Evolutionary conservation across 345 rosid genomes (phyloP).

Genomic region (Barbarea vulgaris): DNA sequence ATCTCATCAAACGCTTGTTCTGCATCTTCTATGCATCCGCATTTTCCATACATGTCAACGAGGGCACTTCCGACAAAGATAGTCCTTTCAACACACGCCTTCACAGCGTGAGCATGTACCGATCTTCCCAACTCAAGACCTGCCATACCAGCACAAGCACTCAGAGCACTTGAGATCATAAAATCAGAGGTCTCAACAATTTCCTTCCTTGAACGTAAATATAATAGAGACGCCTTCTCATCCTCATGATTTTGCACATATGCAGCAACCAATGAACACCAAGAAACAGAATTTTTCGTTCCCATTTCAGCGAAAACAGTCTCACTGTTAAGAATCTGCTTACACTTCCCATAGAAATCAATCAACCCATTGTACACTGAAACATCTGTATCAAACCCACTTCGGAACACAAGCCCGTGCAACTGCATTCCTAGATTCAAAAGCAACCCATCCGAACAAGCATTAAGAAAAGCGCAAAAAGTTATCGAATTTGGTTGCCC

Average conservation of each 20-base stretch:
- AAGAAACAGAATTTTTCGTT: conserved; percentile 74
- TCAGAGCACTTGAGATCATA: conserved; percentile 65
- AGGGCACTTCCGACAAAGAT: conserved; percentile 77
- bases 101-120: conserved; percentile 67
- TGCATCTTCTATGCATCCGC: conserved; percentile 69
- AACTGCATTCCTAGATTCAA: conserved; percentile 64
- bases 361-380: conserved; percentile 73
- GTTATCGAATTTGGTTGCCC: conserved; percentile 73
- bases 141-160: conserved; percentile 75
- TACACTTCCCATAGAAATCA: conserved; percentile 85
- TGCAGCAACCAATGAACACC: conserved; percentile 74
- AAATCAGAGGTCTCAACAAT: conserved; percentile 63
- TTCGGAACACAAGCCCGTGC: conserved; percentile 62
- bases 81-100: conserved; percentile 64
- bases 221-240: conserved; percentile 65
- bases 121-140: conserved; percentile 74
- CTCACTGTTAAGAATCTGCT: conserved; percentile 51
- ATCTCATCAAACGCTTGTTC: conserved; percentile 59
- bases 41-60: conserved; percentile 94
- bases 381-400: conserved; percentile 55
- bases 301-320: conserved; percentile 57
- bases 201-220: conserved; percentile 52
- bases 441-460: conserved; percentile 57
- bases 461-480: conserved; percentile 66
- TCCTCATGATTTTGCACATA: conserved; percentile 74